Percentiles rank a stretch among this genome's conserved stretches.
Conservation (phyloP, 495 filamentous ascomycete genomes). For the Neurospora discreta region DNA sequence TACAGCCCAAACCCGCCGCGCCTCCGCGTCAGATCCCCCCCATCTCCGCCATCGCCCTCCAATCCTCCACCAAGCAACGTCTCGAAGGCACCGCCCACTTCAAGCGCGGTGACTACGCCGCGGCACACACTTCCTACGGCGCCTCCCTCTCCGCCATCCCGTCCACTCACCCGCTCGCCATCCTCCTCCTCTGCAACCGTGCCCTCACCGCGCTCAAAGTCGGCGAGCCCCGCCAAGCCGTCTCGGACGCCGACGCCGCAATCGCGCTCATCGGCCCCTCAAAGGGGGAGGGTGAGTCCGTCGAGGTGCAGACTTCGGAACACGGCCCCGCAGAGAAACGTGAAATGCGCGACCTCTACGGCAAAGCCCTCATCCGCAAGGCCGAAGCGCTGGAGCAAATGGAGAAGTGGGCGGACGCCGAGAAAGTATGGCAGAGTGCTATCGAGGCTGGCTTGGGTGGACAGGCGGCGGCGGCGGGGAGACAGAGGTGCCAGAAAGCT, state of each 20-base stretch:
- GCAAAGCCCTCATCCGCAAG: slow-evolving; percentile 86
- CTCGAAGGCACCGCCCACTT: slow-evolving; percentile 74
- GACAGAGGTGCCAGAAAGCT: slow-evolving; percentile 86
- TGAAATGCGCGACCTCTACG: slow-evolving; percentile 85
- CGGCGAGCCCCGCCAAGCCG: slow-evolving; percentile 75
- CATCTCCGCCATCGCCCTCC: slow-evolving; percentile 54
- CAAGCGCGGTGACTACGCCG: slow-evolving; percentile 85
- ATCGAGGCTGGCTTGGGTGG: slow-evolving; percentile 80
- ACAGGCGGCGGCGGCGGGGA: slow-evolving; percentile 67
- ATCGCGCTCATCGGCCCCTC: slow-evolving; percentile 69
- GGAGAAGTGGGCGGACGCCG: slow-evolving; percentile 84
- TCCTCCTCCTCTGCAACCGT: slow-evolving; percentile 83
- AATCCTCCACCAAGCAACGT: slow-evolving; percentile 63
- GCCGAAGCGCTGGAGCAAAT: slow-evolving; percentile 93
- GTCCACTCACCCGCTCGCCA: slow-evolving; percentile 68
- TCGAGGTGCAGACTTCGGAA: slow-evolving; percentile 46
- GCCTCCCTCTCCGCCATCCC: slow-evolving; percentile 65
- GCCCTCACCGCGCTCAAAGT: slow-evolving; percentile 81
- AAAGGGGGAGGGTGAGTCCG: slow-evolving; percentile 66
- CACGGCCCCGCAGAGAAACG: slow-evolving; percentile 51
- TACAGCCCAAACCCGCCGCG: slow-evolving; percentile 20
- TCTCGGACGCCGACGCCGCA: slow-evolving; percentile 71
- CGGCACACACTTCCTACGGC: slow-evolving; percentile 73
- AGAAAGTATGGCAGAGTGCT: slow-evolving; percentile 64
- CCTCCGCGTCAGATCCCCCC: slow-evolving; percentile 55